Evolutionary conservation across 2,329 filamentous ascomycete genomes (phyloP).

Genomic region (Thielaviopsis musarum): DNA sequence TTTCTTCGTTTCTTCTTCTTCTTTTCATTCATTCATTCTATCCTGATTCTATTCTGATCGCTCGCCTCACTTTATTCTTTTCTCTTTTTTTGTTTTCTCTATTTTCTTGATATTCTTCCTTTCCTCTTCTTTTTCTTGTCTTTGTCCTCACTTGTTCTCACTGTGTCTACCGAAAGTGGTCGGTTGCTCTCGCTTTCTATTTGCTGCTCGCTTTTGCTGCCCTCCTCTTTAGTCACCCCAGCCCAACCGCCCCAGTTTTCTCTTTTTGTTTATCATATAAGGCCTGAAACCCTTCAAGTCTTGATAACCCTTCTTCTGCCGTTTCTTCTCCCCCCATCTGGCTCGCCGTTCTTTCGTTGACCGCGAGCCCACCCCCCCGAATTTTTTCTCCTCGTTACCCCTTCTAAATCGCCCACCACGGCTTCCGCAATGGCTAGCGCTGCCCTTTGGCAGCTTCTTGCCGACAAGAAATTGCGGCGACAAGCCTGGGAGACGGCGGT

Average conservation of each 20-base stretch:
- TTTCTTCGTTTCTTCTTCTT: neutral
- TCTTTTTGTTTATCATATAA: neutral
- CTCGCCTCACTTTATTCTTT: neutral
- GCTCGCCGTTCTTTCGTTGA: neutral
- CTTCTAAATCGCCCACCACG: conserved; percentile 1
- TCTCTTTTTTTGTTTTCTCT: neutral
- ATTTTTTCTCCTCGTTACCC: neutral
- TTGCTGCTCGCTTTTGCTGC: neutral
- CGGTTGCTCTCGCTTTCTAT: neutral
- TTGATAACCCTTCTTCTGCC: neutral
- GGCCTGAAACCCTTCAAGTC: neutral
- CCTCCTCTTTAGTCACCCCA: too few relatives aligned
- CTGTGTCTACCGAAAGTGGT: neutral
- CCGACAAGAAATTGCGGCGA: conserved; percentile 11
- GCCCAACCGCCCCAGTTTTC: neutral
- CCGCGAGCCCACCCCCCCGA: neutral
- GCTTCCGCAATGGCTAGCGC: conserved; percentile 11
- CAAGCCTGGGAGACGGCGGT: conserved; percentile 11
- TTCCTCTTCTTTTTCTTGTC: neutral
- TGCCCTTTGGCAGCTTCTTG: conserved; percentile 11
- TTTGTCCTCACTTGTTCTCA: too few relatives aligned
- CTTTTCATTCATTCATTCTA: neutral
- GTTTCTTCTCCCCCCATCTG: neutral
- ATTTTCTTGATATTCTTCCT: neutral
- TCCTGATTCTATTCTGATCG: neutral